Percentiles rank a stretch among this genome's conserved stretches.
phyloP scores from a whole-genome alignment of 2,329 filamentous ascomycete species.

The Microdochium trichocladiopsis region DNA sequence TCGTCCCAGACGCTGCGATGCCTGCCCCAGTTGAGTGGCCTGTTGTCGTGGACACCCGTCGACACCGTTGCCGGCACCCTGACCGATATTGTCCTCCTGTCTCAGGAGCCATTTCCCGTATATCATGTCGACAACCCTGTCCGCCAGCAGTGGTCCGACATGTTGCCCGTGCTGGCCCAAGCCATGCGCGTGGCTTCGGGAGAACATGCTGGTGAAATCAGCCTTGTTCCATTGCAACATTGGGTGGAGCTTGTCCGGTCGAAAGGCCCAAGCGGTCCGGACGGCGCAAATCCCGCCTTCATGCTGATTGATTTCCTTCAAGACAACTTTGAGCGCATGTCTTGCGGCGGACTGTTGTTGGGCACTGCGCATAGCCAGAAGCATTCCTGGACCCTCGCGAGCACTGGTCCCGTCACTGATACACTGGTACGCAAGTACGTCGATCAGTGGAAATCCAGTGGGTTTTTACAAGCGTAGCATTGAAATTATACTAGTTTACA shows the following conservation, averaged over 20 bases:
- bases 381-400: constrained; percentile 27
- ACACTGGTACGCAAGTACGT: constrained; percentile 24
- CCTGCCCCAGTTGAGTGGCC: constrained; percentile 31
- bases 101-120: constrained; percentile 8
- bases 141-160: constrained; percentile 17
- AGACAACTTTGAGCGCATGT: constrained; percentile 30
- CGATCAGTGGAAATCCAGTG: constrained; percentile 22
- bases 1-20: constrained; percentile 35
- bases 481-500: too few species aligned
- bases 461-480: too few species aligned
- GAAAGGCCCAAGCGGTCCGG: not conserved
- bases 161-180: constrained; percentile 10
- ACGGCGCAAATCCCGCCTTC: constrained; percentile 20
- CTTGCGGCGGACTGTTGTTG: constrained; percentile 33
- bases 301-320: constrained; percentile 24
- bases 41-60: constrained; percentile 38
- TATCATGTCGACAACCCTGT: constrained; percentile 23
- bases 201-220: not conserved
- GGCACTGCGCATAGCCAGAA: constrained; percentile 23
- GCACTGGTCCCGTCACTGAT: constrained; percentile 21
- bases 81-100: constrained; percentile 13
- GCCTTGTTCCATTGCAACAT: not conserved
- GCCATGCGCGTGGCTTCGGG: constrained; percentile 6
- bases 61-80: constrained; percentile 21
- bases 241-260: not conserved